These are phyloP conservation scores for Puccinia novopanici DNA, from an alignment of 1,284 basidiomycete genomes.

Conservation along the genomic window DNA sequence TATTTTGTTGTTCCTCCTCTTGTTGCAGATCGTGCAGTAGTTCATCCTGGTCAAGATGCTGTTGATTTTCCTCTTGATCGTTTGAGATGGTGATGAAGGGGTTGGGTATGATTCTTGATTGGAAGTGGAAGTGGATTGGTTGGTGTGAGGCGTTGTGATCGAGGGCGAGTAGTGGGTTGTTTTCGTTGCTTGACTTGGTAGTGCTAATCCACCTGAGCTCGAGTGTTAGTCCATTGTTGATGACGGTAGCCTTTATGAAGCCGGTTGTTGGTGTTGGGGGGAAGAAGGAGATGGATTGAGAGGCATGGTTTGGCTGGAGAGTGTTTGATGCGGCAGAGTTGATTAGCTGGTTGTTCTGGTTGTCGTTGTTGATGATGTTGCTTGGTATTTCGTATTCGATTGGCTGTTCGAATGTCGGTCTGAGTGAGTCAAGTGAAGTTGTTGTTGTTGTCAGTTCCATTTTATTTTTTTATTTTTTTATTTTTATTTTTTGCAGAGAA, in stretches of 20 bases:
- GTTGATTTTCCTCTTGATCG: neutral
- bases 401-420: conserved; percentile 19
- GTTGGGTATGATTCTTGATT: conserved; percentile 35
- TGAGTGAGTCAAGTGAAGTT: conserved; percentile 19
- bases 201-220: conserved; percentile 40
- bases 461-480: neutral
- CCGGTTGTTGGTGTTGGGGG: conserved; percentile 7
- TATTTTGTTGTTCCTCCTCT: neutral
- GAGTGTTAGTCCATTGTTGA: conserved; percentile 39
- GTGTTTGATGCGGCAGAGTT: conserved; percentile 10
- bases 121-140: conserved; percentile 45
- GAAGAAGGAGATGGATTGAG: conserved; percentile 45
- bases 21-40: neutral
- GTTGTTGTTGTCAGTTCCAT: conserved; percentile 21
- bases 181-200: conserved; percentile 4
- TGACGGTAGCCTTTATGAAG: conserved; percentile 34
- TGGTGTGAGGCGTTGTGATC: conserved; percentile 24
- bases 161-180: conserved; percentile 1
- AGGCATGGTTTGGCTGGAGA: conserved; percentile 37
- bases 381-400: conserved; percentile 33
- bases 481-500: neutral
- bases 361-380: neutral
- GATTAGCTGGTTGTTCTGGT: too few species aligned
- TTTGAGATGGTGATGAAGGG: conserved; percentile 34
- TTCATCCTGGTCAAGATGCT: neutral